These are phyloP conservation scores for Craterostigma plantagineum DNA, from an alignment of 257 asterid genomes.

Conservation along the genomic window DNA sequence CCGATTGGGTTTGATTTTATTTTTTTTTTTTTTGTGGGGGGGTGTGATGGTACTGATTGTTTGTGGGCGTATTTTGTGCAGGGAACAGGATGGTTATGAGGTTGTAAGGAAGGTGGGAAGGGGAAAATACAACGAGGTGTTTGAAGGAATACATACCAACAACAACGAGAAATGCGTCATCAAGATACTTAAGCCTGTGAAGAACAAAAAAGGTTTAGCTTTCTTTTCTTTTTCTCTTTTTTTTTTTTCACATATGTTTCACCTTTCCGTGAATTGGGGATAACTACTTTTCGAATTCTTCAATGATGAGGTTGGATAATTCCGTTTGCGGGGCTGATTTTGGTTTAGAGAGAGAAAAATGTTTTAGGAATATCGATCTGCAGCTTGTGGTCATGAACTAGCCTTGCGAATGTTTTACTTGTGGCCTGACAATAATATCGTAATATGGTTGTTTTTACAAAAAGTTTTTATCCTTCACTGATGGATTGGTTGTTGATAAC, in stretches of 20 bases:
- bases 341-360: too few relatives aligned
- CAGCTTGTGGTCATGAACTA: too few relatives aligned
- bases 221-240: not conserved
- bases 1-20: not conserved
- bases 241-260: too few relatives aligned
- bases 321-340: too few relatives aligned
- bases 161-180: conserved; percentile 69
- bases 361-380: too few relatives aligned
- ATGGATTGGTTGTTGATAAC: too few relatives aligned
- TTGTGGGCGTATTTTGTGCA: conserved; percentile 16
- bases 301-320: too few relatives aligned
- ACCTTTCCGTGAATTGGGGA: not conserved
- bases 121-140: conserved; percentile 92
- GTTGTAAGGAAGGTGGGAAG: conserved; percentile 92
- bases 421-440: too few relatives aligned
- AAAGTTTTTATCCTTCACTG: too few relatives aligned
- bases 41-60: conserved; percentile 9
- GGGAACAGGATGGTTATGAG: conserved; percentile 92
- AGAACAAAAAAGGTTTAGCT: conserved; percentile 74
- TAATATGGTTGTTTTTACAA: too few relatives aligned
- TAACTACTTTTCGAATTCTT: too few relatives aligned
- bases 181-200: conserved; percentile 89
- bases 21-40: conserved; percentile 5
- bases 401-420: too few relatives aligned
- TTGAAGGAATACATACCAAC: conserved; percentile 67